These are phyloP conservation scores for Daedaleopsis sinensis DNA, from an alignment of 768 basidiomycete species.

Conservation along the genomic window DNA sequence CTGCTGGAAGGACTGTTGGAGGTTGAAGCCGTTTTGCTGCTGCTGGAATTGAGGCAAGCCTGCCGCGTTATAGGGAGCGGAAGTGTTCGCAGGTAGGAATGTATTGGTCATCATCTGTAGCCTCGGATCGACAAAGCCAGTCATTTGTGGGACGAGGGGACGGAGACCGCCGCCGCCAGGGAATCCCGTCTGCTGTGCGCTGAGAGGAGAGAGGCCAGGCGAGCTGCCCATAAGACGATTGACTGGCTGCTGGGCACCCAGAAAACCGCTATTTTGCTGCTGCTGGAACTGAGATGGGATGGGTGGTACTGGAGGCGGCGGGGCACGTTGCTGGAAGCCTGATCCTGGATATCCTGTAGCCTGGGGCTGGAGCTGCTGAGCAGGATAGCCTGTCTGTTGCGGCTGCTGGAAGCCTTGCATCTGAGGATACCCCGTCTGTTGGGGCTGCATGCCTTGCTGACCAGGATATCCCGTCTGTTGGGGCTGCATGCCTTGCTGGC, in stretches of 20 bases:
- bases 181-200: slow-evolving; percentile 64
- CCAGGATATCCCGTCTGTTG: slow-evolving; percentile 57
- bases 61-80: slow-evolving; percentile 59
- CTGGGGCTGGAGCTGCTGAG: slow-evolving; percentile 41
- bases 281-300: slow-evolving; percentile 65
- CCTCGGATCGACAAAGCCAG: slow-evolving; percentile 82
- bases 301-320: slow-evolving; percentile 63
- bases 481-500: slow-evolving; percentile 44
- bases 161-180: slow-evolving; percentile 40
- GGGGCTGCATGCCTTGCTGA: slow-evolving; percentile 31
- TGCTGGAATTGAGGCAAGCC: slow-evolving; percentile 74
- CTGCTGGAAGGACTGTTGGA: slow-evolving; percentile 88
- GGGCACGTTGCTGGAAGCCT: slow-evolving; percentile 46
- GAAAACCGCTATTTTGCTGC: slow-evolving; percentile 45
- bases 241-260: slow-evolving; percentile 42
- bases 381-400: slow-evolving; percentile 63
- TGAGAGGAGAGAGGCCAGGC: slow-evolving; percentile 49
- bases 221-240: slow-evolving; percentile 60
- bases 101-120: slow-evolving; percentile 88
- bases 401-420: slow-evolving; percentile 35
- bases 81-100: slow-evolving; percentile 82
- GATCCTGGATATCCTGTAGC: slow-evolving; percentile 35
- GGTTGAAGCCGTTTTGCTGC: slow-evolving; percentile 52
- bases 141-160: slow-evolving; percentile 70
- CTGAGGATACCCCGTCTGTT: slow-evolving; percentile 58